A percentile compares a stretch with the other conserved stretches of the same genome.
Conservation (phyloP, 2,329 filamentous ascomycete species). For the Hypoxylon sp. region DNA sequence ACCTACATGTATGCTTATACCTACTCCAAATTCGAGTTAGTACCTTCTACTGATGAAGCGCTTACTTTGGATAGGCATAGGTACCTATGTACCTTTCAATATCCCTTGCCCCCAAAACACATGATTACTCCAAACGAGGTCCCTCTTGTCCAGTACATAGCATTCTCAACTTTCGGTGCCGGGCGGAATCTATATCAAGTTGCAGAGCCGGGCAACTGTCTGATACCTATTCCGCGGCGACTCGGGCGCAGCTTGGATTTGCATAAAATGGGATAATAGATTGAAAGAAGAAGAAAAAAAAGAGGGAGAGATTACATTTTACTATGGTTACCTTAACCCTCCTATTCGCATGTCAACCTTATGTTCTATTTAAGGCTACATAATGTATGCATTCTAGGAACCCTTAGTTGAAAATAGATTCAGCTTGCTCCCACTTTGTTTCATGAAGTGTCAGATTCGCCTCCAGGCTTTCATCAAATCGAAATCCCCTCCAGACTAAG, state of each 20-base stretch:
- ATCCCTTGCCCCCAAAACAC: constrained; percentile 11
- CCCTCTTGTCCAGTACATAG: constrained; percentile 1
- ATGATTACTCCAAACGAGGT: background rate
- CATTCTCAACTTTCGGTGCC: constrained; percentile 10
- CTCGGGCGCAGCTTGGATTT: background rate
- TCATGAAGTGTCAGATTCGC: constrained; percentile 48
- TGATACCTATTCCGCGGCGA: constrained; percentile 10
- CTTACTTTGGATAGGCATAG: background rate
- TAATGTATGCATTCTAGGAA: constrained; percentile 16
- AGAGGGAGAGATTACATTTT: constrained; percentile 8
- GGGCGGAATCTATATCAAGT: constrained; percentile 2
- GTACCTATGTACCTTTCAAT: too few species aligned
- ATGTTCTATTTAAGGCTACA: constrained; percentile 33
- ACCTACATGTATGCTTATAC: background rate
- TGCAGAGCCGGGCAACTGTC: constrained; percentile 4
- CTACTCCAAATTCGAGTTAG: background rate
- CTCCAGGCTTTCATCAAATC: constrained; percentile 15
- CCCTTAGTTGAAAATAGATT: constrained; percentile 45
- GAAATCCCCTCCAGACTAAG: constrained; percentile 6
- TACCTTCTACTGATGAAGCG: background rate
- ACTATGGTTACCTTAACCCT: background rate
- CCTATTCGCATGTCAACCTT: constrained; percentile 4
- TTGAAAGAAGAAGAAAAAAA: constrained; percentile 4
- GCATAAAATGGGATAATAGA: background rate
- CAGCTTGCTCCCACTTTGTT: constrained; percentile 44